These are phyloP conservation scores for Macroventuria anomochaeta DNA, from an alignment of 2,329 filamentous ascomycete genomes.

Conservation along the genomic window DNA sequence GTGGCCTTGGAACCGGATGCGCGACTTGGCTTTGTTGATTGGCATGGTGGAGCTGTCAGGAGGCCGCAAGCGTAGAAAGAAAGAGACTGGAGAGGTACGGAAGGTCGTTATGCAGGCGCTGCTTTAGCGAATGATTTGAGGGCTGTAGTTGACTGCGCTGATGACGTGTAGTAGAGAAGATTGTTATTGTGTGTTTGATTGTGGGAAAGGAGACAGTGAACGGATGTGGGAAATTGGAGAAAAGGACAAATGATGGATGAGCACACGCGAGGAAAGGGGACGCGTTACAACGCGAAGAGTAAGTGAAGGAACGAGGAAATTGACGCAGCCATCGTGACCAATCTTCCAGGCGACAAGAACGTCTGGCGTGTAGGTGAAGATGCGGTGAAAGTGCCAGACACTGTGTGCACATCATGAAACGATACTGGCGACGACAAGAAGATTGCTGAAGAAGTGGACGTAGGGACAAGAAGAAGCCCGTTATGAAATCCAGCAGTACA, in stretches of 20 bases:
- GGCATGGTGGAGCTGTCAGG: neutral
- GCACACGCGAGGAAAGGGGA: neutral
- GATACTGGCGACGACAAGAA: neutral
- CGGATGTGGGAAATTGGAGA: neutral
- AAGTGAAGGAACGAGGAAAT: conserved; percentile 2
- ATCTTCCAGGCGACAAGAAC: neutral
- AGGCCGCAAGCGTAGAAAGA: neutral
- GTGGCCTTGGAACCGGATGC: neutral
- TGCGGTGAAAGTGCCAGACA: conserved; percentile 1
- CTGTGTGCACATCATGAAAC: neutral
- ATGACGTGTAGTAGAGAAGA: neutral
- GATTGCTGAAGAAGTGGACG: neutral
- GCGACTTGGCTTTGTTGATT: neutral
- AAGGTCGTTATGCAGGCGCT: neutral
- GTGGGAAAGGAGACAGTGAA: neutral
- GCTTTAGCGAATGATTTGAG: neutral
- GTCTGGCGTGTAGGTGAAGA: neutral
- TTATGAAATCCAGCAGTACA: neutral
- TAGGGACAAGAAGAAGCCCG: neutral
- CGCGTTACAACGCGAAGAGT: neutral
- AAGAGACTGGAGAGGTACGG: neutral
- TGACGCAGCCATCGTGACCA: neutral
- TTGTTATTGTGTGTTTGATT: neutral
- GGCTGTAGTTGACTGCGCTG: neutral
- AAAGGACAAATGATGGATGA: neutral